A percentile compares a stretch with the other conserved stretches of the same genome.
Evolutionary conservation across 495 filamentous ascomycete genomes (phyloP).

Genomic region (Podospora conica): DNA sequence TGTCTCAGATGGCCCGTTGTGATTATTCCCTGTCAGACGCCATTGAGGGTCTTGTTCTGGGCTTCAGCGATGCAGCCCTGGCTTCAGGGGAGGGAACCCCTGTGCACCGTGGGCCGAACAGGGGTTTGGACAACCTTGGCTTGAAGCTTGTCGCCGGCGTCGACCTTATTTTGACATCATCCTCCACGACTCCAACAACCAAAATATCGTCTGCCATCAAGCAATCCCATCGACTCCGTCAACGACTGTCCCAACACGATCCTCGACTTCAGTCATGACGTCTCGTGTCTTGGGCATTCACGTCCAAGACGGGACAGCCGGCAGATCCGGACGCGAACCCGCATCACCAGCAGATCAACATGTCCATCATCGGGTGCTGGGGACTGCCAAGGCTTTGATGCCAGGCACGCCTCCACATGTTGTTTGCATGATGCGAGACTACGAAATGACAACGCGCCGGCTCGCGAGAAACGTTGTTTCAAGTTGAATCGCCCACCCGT

Average conservation of each 20-base stretch:
- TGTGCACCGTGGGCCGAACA: neutral
- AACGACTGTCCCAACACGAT: neutral
- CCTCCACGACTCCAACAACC: neutral
- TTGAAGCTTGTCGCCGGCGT: neutral
- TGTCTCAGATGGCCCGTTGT: neutral
- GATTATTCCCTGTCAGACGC: neutral
- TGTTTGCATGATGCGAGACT: constrained; percentile 2
- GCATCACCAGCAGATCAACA: neutral
- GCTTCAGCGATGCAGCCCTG: neutral
- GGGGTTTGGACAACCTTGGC: neutral
- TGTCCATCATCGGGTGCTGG: constrained; percentile 9
- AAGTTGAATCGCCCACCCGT: constrained; percentile 17
- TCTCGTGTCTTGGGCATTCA: neutral
- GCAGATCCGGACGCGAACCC: neutral
- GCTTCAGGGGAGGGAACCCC: neutral
- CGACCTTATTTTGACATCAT: neutral
- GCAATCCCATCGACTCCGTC: neutral
- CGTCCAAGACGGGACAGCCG: neutral
- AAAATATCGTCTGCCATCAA: too few relatives aligned
- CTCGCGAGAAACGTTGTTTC: constrained; percentile 21
- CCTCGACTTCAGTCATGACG: neutral
- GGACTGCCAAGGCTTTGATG: constrained; percentile 8
- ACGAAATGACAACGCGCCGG: neutral
- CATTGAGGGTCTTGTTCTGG: neutral
- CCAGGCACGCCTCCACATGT: neutral